Evolutionary conservation across 2,329 filamentous ascomycete species (phyloP).

Genomic region (Cyphellophora attinorum): DNA sequence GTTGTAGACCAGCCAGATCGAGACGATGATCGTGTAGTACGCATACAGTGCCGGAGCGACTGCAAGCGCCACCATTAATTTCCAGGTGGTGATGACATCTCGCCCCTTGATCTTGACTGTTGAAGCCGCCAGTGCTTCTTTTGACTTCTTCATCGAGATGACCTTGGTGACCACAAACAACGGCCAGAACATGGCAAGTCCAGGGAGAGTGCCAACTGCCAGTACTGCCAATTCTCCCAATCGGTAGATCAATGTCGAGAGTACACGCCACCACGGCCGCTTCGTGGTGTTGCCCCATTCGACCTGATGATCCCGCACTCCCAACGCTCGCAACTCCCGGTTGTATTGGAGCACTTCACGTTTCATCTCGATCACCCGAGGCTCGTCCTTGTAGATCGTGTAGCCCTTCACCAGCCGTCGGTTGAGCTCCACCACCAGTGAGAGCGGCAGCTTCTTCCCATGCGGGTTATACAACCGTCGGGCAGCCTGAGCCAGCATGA

Average conservation of each 20-base stretch:
- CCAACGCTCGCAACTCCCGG: slow-evolving; percentile 71
- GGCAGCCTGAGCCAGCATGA: slow-evolving; percentile 92
- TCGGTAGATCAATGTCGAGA: slow-evolving; percentile 70
- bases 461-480: slow-evolving; percentile 88
- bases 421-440: slow-evolving; percentile 90
- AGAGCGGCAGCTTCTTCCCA: slow-evolving; percentile 83
- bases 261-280: slow-evolving; percentile 66
- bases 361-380: slow-evolving; percentile 66
- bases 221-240: slow-evolving; percentile 68
- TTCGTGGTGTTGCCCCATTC: slow-evolving; percentile 60
- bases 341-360: slow-evolving; percentile 77
- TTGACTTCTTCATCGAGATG: slow-evolving; percentile 73
- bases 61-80: slow-evolving; percentile 76
- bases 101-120: slow-evolving; percentile 80
- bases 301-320: slow-evolving; percentile 87
- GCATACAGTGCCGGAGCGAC: slow-evolving; percentile 75
- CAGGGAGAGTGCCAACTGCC: slow-evolving; percentile 72
- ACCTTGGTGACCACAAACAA: slow-evolving; percentile 77
- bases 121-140: slow-evolving; percentile 72
- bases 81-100: slow-evolving; percentile 92
- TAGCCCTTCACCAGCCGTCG: slow-evolving; percentile 84
- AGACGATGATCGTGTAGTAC: slow-evolving; percentile 65
- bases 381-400: slow-evolving; percentile 83
- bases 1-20: slow-evolving; percentile 70
- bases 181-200: slow-evolving; percentile 76